Evolutionary conservation across 1,139 yeast species (phyloP).

Genomic region (Blastobotrys niveus): DNA sequence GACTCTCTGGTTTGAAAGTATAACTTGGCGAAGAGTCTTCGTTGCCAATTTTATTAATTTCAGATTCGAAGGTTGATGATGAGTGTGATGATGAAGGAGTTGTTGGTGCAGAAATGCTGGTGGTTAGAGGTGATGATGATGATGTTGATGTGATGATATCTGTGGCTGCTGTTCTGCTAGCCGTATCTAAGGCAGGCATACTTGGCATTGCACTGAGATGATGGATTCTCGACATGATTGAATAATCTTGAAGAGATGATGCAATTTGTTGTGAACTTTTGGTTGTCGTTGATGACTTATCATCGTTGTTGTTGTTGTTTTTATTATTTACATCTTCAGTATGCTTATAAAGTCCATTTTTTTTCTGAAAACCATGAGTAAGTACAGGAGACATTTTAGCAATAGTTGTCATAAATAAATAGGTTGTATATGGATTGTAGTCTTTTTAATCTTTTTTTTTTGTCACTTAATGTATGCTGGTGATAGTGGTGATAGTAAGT

Average conservation of each 20-base stretch:
- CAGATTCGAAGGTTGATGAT: background rate
- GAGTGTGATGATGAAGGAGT: background rate
- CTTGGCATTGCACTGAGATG: slow-evolving; percentile 2
- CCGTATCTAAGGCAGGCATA: slow-evolving; percentile 2
- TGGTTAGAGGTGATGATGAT: background rate
- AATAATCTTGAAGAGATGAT: background rate
- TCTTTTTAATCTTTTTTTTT: too few species aligned
- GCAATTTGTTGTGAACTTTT: background rate
- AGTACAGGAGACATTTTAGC: slow-evolving; percentile 9
- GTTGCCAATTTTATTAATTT: background rate
- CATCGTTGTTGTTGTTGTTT: background rate
- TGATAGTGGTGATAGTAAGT: background rate
- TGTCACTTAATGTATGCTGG: background rate
- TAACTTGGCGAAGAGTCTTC: background rate
- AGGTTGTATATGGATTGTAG: background rate
- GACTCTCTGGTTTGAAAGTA: background rate
- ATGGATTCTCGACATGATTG: slow-evolving; percentile 7
- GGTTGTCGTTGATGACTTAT: background rate
- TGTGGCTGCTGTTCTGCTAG: too few species aligned
- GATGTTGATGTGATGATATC: background rate
- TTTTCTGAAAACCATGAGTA: slow-evolving; percentile 7
- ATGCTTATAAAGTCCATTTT: background rate
- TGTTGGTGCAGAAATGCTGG: background rate
- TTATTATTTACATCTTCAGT: background rate
- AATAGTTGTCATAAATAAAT: slow-evolving; percentile 8